Conservation (phyloP, 108 stramenopile genomes). For the Fragilariopsis cylindrus region DNA sequence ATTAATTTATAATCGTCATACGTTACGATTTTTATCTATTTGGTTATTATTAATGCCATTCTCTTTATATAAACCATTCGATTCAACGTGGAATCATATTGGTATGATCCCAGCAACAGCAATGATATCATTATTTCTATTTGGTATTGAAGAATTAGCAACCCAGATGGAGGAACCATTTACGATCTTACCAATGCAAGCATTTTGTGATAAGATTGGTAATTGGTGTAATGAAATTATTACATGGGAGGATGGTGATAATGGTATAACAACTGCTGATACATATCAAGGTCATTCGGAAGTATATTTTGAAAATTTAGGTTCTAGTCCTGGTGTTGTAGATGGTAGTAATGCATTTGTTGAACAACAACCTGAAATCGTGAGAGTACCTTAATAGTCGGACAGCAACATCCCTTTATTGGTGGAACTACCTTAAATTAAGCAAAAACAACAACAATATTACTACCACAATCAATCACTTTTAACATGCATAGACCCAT, state of each 20-base stretch:
- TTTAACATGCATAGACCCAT: no score
- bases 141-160: conserved; percentile 75
- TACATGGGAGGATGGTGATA: conserved; percentile 49
- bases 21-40: conserved; percentile 57
- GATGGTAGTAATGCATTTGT: conserved; percentile 20
- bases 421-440: no score
- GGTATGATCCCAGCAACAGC: conserved; percentile 58
- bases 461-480: no score
- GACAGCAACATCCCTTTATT: no score
- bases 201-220: conserved; percentile 67
- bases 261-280: conserved; percentile 19
- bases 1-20: conserved; percentile 64
- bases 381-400: no score
- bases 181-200: conserved; percentile 68
- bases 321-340: neutral
- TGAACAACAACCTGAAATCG: no score
- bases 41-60: conserved; percentile 65
- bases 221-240: conserved; percentile 59
- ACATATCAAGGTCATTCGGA: conserved; percentile 6
- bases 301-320: conserved; percentile 8
- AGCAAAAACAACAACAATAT: no score
- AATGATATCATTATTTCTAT: conserved; percentile 49
- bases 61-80: conserved; percentile 50
- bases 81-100: conserved; percentile 56
- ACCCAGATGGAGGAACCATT: conserved; percentile 80